Conservation (phyloP, 768 basidiomycete genomes). For the Termitomyces sp. region DNA sequence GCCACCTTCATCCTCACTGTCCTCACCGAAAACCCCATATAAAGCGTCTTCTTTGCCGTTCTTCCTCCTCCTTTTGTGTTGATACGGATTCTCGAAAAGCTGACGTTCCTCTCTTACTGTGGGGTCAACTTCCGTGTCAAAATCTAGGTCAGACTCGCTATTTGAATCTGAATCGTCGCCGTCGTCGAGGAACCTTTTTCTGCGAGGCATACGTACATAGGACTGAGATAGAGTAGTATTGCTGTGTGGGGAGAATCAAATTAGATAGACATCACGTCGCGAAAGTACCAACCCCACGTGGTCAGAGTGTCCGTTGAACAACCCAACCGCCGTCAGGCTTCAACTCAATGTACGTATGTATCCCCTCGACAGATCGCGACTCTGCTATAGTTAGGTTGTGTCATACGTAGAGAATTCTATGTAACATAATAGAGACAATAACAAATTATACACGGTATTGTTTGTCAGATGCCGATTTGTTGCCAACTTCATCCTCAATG, state of each 20-base stretch:
- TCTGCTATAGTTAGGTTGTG: background rate
- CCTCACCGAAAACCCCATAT: conserved; percentile 73
- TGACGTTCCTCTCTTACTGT: conserved; percentile 69
- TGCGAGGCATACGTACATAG: conserved; percentile 51
- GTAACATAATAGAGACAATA: background rate
- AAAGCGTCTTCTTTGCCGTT: conserved; percentile 65
- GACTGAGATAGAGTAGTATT: background rate
- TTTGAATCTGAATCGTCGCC: conserved; percentile 65
- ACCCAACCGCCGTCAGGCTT: too few relatives aligned
- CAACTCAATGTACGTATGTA: too few relatives aligned
- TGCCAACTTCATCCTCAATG: background rate
- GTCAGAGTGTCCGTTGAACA: background rate
- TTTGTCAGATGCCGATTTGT: background rate
- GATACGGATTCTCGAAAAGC: conserved; percentile 74
- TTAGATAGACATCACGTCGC: background rate
- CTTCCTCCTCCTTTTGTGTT: conserved; percentile 59
- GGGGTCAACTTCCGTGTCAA: conserved; percentile 45
- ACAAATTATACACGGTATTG: background rate
- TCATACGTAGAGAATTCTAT: background rate
- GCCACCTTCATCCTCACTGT: conserved; percentile 58
- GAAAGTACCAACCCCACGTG: background rate
- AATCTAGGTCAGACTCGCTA: conserved; percentile 45
- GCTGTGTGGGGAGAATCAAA: background rate
- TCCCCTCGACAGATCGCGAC: too few relatives aligned
- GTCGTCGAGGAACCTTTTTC: conserved; percentile 72